Evolutionary conservation across 345 rosid genomes (phyloP).

Genomic region (Citrus mangshanensis): DNA sequence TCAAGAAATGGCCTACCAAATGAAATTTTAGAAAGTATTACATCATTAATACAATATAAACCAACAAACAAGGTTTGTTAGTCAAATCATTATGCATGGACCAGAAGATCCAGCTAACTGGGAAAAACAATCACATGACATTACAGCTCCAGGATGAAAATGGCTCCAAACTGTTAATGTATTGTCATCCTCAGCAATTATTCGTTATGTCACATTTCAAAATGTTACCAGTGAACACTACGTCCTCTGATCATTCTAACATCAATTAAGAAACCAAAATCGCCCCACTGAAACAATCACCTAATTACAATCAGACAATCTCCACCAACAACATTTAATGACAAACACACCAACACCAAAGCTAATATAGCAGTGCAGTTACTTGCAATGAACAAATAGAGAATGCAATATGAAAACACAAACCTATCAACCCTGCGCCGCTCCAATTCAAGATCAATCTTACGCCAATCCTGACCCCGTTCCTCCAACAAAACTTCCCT

Average conservation of each 20-base stretch:
- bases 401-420: slow-evolving; percentile 3
- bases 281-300: neutral
- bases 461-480: slow-evolving; percentile 91
- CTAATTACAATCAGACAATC: neutral
- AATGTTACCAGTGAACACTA: neutral
- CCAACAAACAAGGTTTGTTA: neutral
- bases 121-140: neutral
- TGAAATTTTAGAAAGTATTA: neutral
- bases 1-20: neutral
- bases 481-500: slow-evolving; percentile 86
- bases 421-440: slow-evolving; percentile 83
- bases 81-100: neutral
- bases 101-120: neutral
- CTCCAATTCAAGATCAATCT: slow-evolving; percentile 84
- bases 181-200: neutral
- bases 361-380: neutral
- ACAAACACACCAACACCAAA: neutral
- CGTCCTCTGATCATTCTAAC: neutral
- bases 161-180: neutral
- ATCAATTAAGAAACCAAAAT: neutral
- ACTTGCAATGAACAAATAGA: neutral
- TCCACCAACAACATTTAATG: neutral
- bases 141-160: neutral
- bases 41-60: neutral
- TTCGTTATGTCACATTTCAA: neutral